Base-by-base conservation (phyloP, 2,329 filamentous ascomycete genomes). In the Cyphellophora europaea region DNA sequence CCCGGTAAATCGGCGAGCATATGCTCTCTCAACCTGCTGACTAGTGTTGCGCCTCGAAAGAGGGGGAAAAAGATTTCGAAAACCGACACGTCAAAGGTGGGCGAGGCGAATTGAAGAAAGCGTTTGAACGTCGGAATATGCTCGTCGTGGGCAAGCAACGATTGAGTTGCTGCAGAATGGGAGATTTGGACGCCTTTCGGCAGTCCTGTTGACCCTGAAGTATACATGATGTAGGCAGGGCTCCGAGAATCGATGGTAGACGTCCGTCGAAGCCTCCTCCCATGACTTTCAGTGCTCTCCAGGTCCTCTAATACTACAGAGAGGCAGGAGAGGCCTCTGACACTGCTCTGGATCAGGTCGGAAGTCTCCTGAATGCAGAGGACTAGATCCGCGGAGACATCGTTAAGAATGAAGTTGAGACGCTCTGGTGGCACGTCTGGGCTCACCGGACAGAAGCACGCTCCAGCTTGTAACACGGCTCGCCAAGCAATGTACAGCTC, bases 41-140 rank as follows among this genome's bases (percentile, higher is more conserved):
- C 74, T 2, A 95, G 62, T 0, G 85, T 93, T 14, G 65, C 65
- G 2, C 82, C 82, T 38, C 85, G 69, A 42, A 78, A 80, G 11
- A 88, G 63, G 0, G 88, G 82, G 45, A 94, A 94, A 66, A 94
- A 94, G 5, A 93, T 88, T 54, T 95, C 88, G 54, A 95, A 95
- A 5, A 94, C 80, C 0, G 85, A 93, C 5, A 95, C 88, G 56
- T 95, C 88, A 53, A 95, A 95, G 0, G 87, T 94, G 1, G 88
- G 85, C 3, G 86, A 81, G 4, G 88, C 88, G 55, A 94, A 94
- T 54, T 95, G 88, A 1, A 95, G 70, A 54, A 95, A 94, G 30
- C 86, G 74, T 11, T 66, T 66, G 52, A 94, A 94, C 0, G 35
- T 25, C 2, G 88, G 88, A 27, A 95, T 79, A 48, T 88, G 77